A percentile compares a stretch with the other conserved stretches of the same genome.
Evolutionary conservation across 192 early-diverging fungal genomes (phyloP).

Genomic region (Phycomyces blakesleeanus): DNA sequence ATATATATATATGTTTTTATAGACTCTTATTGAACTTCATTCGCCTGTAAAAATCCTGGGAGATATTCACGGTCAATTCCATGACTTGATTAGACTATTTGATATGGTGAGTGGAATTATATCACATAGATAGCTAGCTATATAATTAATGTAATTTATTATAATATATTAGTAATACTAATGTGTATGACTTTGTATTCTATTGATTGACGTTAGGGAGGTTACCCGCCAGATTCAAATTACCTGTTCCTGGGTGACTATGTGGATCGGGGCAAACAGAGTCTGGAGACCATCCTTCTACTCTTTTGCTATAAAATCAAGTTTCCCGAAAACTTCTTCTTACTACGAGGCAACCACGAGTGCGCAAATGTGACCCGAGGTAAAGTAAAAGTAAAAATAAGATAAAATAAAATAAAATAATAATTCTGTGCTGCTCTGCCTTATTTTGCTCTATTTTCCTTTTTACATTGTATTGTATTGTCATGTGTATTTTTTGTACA

Average conservation of each 20-base stretch:
- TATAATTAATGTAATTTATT: too few species aligned
- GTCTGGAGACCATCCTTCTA: slow-evolving; percentile 90
- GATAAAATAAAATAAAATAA: too few species aligned
- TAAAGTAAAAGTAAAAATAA: too few species aligned
- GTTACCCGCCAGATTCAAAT: slow-evolving; percentile 88
- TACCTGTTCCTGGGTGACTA: slow-evolving; percentile 96
- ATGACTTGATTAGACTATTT: slow-evolving; percentile 88
- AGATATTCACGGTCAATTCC: slow-evolving; percentile 95
- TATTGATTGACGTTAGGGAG: slow-evolving; percentile 41
- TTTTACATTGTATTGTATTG: too few species aligned
- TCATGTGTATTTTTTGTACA: too few species aligned
- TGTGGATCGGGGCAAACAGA: slow-evolving; percentile 95
- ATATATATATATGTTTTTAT: too few species aligned
- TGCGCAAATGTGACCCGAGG: slow-evolving; percentile 87
- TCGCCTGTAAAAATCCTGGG: slow-evolving; percentile 80
- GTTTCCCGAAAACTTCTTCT: slow-evolving; percentile 95
- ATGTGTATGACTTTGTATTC: neutral
- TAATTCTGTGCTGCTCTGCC: too few species aligned
- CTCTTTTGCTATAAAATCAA: slow-evolving; percentile 97
- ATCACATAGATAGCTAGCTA: too few species aligned
- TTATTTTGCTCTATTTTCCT: too few species aligned
- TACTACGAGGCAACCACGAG: slow-evolving; percentile 95
- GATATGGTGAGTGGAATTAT: slow-evolving; percentile 56
- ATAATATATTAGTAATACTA: slow-evolving; percentile 8
- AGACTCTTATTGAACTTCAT: slow-evolving; percentile 66